A percentile compares a stretch with the other conserved stretches of the same genome.
Evolutionary conservation across 2,329 filamentous ascomycete species (phyloP).

Genomic region (Beauveria asiatica): DNA sequence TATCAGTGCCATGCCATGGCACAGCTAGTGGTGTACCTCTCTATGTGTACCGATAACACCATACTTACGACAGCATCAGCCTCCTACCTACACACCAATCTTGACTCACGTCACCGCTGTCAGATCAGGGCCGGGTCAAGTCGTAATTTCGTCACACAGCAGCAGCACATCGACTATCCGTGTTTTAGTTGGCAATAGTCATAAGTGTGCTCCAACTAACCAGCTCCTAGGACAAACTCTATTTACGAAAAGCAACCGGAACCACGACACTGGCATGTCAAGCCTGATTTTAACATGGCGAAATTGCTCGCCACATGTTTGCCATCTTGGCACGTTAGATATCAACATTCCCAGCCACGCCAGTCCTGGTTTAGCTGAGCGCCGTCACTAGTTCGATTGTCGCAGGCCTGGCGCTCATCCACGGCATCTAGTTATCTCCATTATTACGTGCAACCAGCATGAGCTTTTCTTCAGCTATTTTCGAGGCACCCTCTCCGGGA

Average conservation of each 20-base stretch:
- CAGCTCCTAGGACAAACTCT: constrained; percentile 4
- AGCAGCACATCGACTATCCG: neutral
- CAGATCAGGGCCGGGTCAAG: neutral
- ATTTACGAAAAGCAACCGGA: constrained; percentile 7
- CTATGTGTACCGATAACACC: constrained; percentile 4
- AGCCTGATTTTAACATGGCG: neutral
- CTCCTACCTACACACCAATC: neutral
- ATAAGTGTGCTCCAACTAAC: neutral
- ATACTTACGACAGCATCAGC: neutral
- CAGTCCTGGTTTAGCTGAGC: neutral
- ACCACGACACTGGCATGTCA: neutral
- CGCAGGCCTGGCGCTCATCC: neutral
- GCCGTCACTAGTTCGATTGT: neutral
- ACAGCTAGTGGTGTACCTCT: neutral
- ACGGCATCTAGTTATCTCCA: neutral
- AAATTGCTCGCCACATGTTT: constrained; percentile 10
- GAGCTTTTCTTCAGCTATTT: neutral
- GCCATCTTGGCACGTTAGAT: neutral
- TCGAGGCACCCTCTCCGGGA: neutral
- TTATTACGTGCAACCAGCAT: neutral
- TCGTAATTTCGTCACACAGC: neutral
- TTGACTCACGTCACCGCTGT: neutral
- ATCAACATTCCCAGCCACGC: neutral
- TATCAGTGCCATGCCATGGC: constrained; percentile 1
- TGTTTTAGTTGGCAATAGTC: neutral